phyloP scores from a whole-genome alignment of 192 early-diverging fungal genomes.

The Pilaira anomala region DNA sequence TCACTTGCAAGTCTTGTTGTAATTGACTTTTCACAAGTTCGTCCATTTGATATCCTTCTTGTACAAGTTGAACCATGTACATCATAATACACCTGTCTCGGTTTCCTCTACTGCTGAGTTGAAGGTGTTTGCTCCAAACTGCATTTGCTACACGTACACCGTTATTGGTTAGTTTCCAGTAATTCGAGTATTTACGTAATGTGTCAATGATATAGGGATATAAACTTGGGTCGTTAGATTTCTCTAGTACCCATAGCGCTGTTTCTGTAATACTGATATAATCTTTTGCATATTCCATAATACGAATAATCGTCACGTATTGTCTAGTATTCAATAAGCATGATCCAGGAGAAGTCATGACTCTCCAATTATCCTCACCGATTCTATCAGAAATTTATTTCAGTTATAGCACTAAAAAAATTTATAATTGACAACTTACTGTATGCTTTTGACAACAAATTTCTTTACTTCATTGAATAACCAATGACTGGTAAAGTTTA shows the following conservation, averaged over 20 bases:
- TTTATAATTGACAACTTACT: too few species aligned
- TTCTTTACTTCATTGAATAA: constrained; percentile 40
- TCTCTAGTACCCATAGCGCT: constrained; percentile 51
- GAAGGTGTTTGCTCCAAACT: constrained; percentile 27
- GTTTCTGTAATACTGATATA: constrained; percentile 47
- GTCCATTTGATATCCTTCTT: constrained; percentile 29
- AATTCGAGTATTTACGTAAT: constrained; percentile 43
- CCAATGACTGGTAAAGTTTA: constrained; percentile 46
- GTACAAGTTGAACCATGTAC: constrained; percentile 37
- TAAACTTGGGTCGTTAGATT: constrained; percentile 46
- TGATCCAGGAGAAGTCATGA: constrained; percentile 72
- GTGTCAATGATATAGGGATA: constrained; percentile 50
- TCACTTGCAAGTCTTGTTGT: constrained; percentile 35
- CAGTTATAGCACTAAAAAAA: neutral
- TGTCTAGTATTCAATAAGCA: constrained; percentile 73
- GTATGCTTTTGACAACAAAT: constrained; percentile 48
- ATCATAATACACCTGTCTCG: constrained; percentile 35
- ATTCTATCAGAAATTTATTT: constrained; percentile 31
- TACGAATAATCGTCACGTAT: constrained; percentile 43
- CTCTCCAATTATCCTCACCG: constrained; percentile 72
- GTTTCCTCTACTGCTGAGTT: constrained; percentile 12
- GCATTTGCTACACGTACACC: constrained; percentile 16
- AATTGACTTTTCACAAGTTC: constrained; percentile 23
- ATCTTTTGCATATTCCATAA: constrained; percentile 50
- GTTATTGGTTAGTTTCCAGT: constrained; percentile 46